These are phyloP conservation scores for Baorangia bicolor DNA, from an alignment of 768 basidiomycete species.

Conservation along the genomic window DNA sequence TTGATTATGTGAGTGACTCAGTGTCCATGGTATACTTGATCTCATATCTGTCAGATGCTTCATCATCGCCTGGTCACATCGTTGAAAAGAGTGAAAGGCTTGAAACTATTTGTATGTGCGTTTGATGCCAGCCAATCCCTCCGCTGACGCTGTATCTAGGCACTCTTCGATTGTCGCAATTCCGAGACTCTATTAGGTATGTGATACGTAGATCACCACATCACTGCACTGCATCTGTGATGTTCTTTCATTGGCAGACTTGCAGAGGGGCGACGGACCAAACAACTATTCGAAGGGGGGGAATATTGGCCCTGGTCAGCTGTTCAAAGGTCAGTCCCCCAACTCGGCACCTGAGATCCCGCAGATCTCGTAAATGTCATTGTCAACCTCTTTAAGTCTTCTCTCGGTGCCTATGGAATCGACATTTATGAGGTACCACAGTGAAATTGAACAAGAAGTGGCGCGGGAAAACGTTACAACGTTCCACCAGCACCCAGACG, in stretches of 20 bases:
- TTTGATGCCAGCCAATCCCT: neutral
- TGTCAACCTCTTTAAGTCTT: slow-evolving; percentile 9
- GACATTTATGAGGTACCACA: neutral
- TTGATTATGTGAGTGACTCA: slow-evolving; percentile 20
- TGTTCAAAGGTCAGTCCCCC: slow-evolving; percentile 13
- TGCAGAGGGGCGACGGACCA: slow-evolving; percentile 13
- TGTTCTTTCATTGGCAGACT: slow-evolving; percentile 9
- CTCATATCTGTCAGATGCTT: slow-evolving; percentile 15
- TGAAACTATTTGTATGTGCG: slow-evolving; percentile 19
- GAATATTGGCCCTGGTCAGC: slow-evolving; percentile 10
- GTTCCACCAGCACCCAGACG: neutral
- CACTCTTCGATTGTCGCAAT: slow-evolving; percentile 32
- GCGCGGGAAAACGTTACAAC: neutral
- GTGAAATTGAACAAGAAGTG: slow-evolving; percentile 9
- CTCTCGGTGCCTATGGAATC: neutral
- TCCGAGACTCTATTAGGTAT: slow-evolving; percentile 28
- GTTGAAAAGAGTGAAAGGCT: slow-evolving; percentile 15
- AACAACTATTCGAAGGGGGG: slow-evolving; percentile 18
- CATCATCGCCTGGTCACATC: slow-evolving; percentile 21
- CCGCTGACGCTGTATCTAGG: slow-evolving; percentile 10
- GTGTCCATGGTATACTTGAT: neutral
- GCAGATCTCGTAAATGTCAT: slow-evolving; percentile 10
- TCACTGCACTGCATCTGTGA: neutral
- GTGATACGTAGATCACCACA: neutral
- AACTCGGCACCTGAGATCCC: neutral